Percentiles rank a stretch among this genome's conserved stretches.
phyloP scores from a whole-genome alignment of 2,329 filamentous ascomycete species.

The Lojkania enalia region DNA sequence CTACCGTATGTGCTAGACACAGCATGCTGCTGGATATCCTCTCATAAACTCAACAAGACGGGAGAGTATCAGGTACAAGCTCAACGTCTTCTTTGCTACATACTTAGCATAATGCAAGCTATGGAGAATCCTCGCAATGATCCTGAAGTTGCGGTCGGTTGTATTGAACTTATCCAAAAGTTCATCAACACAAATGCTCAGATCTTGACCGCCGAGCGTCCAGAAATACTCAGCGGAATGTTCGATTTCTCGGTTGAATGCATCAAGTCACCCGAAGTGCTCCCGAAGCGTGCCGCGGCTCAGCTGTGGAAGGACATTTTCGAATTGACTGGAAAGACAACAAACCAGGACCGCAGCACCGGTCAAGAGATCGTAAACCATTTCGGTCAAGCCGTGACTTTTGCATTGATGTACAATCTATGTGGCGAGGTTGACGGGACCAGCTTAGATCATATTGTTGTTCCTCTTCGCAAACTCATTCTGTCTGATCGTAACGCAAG shows the following conservation, averaged over 20 bases:
- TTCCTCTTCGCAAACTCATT: slow-evolving; percentile 38
- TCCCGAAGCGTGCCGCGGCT: slow-evolving; percentile 74
- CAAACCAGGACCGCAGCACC: slow-evolving; percentile 31
- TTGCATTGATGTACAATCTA: slow-evolving; percentile 37
- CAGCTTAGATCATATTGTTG: slow-evolving; percentile 37
- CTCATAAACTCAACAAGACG: slow-evolving; percentile 52
- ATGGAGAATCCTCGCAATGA: slow-evolving; percentile 68
- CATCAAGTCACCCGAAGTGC: slow-evolving; percentile 69
- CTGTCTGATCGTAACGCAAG: slow-evolving; percentile 36
- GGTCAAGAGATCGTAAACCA: slow-evolving; percentile 41
- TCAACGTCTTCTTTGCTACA: slow-evolving; percentile 58
- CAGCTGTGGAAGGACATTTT: slow-evolving; percentile 67
- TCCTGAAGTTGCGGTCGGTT: slow-evolving; percentile 71
- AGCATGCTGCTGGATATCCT: slow-evolving; percentile 64
- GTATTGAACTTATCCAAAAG: slow-evolving; percentile 71
- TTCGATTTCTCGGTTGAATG: slow-evolving; percentile 74
- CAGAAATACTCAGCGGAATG: slow-evolving; percentile 64
- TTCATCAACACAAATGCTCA: slow-evolving; percentile 64
- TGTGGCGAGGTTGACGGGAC: slow-evolving; percentile 42
- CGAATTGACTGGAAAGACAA: slow-evolving; percentile 34
- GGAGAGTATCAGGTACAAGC: slow-evolving; percentile 31
- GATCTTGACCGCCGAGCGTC: slow-evolving; percentile 64
- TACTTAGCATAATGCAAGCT: slow-evolving; percentile 63
- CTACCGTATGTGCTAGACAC: slow-evolving; percentile 71
- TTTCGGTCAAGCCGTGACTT: slow-evolving; percentile 36